phyloP scores from a whole-genome alignment of 2,329 filamentous ascomycete species.

The Clonostachys rosea region DNA sequence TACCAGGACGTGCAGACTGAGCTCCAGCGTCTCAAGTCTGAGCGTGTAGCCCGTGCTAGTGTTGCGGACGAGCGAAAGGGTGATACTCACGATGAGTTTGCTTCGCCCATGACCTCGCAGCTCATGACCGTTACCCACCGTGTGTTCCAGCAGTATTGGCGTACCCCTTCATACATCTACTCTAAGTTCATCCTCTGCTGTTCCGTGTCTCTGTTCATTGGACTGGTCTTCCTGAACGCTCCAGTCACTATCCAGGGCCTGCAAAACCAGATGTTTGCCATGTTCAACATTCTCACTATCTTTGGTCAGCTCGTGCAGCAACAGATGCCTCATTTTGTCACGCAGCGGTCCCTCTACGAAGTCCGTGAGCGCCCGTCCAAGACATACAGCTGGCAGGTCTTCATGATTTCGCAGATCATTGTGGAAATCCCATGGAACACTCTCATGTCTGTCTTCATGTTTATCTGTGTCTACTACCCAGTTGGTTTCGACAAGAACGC shows the following conservation, averaged over 20 bases:
- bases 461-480: constrained; percentile 64
- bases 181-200: constrained; percentile 33
- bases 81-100: constrained; percentile 35
- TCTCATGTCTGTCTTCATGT: constrained; percentile 60
- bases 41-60: constrained; percentile 40
- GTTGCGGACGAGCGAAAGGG: constrained; percentile 51
- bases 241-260: constrained; percentile 71
- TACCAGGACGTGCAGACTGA: constrained; percentile 22
- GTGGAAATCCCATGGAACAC: constrained; percentile 85
- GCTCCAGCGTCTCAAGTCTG: constrained; percentile 36
- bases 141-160: constrained; percentile 24
- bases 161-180: constrained; percentile 58
- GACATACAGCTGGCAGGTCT: constrained; percentile 80
- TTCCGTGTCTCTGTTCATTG: constrained; percentile 65
- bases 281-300: constrained; percentile 79
- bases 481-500: constrained; percentile 60
- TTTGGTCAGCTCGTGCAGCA: constrained; percentile 77
- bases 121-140: constrained; percentile 26
- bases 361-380: constrained; percentile 80
- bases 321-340: constrained; percentile 82
- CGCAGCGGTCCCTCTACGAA: constrained; percentile 78
- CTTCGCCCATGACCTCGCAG: constrained; percentile 30
- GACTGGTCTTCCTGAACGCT: constrained; percentile 73
- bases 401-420: constrained; percentile 76
- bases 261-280: constrained; percentile 80